Evolutionary conservation across 2,329 filamentous ascomycete species (phyloP), one percentile per base, ranked within the genome.

Genomic region (Leptographium procerum): DNA sequence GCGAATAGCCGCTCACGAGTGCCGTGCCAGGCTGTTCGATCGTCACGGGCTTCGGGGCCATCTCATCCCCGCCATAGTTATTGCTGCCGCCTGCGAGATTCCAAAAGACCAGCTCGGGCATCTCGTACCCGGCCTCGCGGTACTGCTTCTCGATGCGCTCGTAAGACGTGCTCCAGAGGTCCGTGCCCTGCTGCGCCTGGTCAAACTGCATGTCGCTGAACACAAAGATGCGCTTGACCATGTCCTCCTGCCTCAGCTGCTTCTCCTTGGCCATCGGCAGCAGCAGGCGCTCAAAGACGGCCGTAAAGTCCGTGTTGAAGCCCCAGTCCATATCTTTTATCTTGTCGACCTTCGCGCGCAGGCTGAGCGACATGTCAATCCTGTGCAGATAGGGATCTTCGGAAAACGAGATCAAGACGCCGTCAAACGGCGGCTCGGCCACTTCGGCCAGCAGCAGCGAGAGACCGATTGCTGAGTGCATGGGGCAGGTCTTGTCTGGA

Each of bases 151-250:
- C 69, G 65, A 85, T 75, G 5, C 76, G 71, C 63, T 80, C 74
- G 64, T 75, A 81, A 3, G 76, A 77, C 0, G 74, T 75, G 4
- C 65, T 67, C 75, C 76, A 80, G 14, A 54, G 40, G 13, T 29
- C 33, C 22, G 10, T 6, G 31, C 47, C 11, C n/a, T 19, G 3
- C 36, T 61, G 57, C 1, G 74, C 74, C 0, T 59, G 0, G 61
- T 84, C 67, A 64, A 85, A 84, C 51, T 84, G 79, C 81, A 84
- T 84, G 65, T 83, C 81, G 51, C 72, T 77, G 64, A 84, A 84
- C 36, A 84, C 76, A 64, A 85, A 83, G 19, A 85, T 65, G 4
- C 78, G 76, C 69, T 82, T 83, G 19, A 84, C 75, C 80, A 85
- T 84, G 45, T 84, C 75, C 57, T 82, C 77, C 45, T 72, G 75